Evolutionary conservation across 805 yeast genomes (phyloP), one percentile per base, ranked within the genome.

Genomic region (Lipomyces chichibuensis): DNA sequence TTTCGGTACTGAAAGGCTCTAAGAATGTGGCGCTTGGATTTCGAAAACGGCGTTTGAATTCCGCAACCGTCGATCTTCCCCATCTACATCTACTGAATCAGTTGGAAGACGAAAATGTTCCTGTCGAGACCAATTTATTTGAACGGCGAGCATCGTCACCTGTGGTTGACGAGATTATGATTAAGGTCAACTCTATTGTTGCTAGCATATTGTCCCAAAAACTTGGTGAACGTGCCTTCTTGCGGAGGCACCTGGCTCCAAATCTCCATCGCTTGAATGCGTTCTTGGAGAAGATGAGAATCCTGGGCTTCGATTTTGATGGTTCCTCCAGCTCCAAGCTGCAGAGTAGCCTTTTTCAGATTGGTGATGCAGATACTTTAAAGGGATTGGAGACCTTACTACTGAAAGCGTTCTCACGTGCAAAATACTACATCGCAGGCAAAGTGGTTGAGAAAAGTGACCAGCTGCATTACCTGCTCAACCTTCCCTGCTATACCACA

Each of bases 241-340:
- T 95, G 74, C 88, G 98, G 78, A 89, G 96, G 75, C 97, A 93
- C 72, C 84, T 90, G 2, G 85, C 89, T 70, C 99, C 99, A 32
- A 87, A 94, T 3, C 80, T 88, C 65, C 88, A 88, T 46, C 90
- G 92, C 74, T 82, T 94, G 78, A 95, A 91, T 74, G 85, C 89
- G 2, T 90, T 95, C 76, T 86, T 88, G 62, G 84, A 87, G 70
- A 90, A 88, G 73, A 87, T 93, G 39, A 81, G 86, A 11, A 83
- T 85, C 64, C 69, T 77, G 23, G 77, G 74, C 4, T 82, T 87
- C 66, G 81, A 84, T 20, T 81, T 94, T 66, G 97, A 94, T 75
- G 87, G 95, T 1, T 81, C 90, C 1, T 84, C 87, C 13, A 83
- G 96, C 0, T 87, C 90, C 0, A 81, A 90, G 0, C 82, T 94